phyloP scores from a whole-genome alignment of 352 stramenopile genomes.

The Pythium pyrilobum region DNA sequence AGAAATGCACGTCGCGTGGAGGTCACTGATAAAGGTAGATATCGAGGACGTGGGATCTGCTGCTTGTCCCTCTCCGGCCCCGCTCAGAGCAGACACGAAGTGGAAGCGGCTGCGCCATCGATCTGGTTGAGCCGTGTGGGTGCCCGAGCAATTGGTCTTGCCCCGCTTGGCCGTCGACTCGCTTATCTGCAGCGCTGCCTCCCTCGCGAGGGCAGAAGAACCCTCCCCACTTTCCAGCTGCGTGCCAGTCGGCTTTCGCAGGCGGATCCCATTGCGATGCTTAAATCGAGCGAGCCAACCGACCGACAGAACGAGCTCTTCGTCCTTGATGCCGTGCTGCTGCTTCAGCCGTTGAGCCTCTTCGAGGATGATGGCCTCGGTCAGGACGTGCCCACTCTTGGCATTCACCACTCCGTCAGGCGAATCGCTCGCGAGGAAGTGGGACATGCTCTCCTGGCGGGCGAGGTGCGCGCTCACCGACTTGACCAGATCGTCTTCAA shows the following conservation, averaged over 20 bases:
- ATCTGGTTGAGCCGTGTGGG: too few species aligned
- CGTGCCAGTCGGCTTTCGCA: conserved; percentile 33
- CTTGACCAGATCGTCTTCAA: conserved; percentile 60
- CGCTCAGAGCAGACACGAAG: too few species aligned
- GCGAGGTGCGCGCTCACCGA: conserved; percentile 33
- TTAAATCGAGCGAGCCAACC: conserved; percentile 72
- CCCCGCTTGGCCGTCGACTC: neutral
- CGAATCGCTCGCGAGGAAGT: neutral
- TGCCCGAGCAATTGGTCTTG: neutral
- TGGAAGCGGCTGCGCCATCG: too few species aligned
- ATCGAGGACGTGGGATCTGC: too few species aligned
- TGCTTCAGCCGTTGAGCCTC: conserved; percentile 68
- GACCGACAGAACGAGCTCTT: conserved; percentile 66
- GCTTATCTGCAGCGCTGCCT: neutral
- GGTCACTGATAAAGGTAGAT: too few species aligned
- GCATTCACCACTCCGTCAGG: neutral
- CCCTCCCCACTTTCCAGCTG: neutral
- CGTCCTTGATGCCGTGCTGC: conserved; percentile 52
- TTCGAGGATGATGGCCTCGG: conserved; percentile 67
- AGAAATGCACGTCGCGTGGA: too few species aligned
- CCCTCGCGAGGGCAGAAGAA: neutral
- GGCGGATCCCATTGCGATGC: conserved; percentile 59
- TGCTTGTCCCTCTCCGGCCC: too few species aligned
- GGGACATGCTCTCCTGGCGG: neutral
- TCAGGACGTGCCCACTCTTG: conserved; percentile 21